Evolutionary conservation across 805 yeast genomes (phyloP), one percentile per base, ranked within the genome.

Genomic region (Blastobotrys terrestris): DNA sequence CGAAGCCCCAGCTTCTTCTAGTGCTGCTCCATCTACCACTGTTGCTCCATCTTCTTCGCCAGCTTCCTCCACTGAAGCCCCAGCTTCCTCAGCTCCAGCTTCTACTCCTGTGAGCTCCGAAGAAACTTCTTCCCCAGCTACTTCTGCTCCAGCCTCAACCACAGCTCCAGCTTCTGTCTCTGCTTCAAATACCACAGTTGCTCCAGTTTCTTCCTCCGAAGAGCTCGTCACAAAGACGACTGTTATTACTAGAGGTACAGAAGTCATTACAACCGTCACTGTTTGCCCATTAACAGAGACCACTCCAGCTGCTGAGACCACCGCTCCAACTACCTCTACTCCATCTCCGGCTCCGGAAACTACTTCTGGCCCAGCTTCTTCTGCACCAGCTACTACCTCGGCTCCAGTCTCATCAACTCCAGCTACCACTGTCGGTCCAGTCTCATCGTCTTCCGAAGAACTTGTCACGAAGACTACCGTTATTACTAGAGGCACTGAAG

Each of bases 211-310:
- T 18, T 20, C 49, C 26, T 42, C 52, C 31, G 35, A 48, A 31
- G 47, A n/a, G 16, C 49, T 35, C 39, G 54, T 15, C 18, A 53
- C 56, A 20, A 51, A 55, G 51, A 54, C 31, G 7, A 47, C 51
- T 26, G 42, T 47, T 16, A n/a, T 41, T 19, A 55, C 58, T 35
- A 31, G 21, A 16, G 49, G 44, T 15, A n/a, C 51, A 11, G 39
- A 41, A 13, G 56, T 55, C 42, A 53, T 53, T 42, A 52, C 20
- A 26, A 48, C 45, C 16, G 26, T 39, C 46, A 48, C 51, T 21
- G 46, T 46, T 15, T 43, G 47, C 47, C 51, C 31, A 44, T 20
- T 39, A 48, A 46, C 49, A 16, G 40, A 31, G 19, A 35, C 31
- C 8, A 44, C 31, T 49, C 31, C 52, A 14, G 48, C 47, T 22